A percentile compares a stretch with the other conserved stretches of the same genome.
Conservation (phyloP, 2,329 filamentous ascomycete species). For the Nothophaeocryptopus gaeumannii region DNA sequence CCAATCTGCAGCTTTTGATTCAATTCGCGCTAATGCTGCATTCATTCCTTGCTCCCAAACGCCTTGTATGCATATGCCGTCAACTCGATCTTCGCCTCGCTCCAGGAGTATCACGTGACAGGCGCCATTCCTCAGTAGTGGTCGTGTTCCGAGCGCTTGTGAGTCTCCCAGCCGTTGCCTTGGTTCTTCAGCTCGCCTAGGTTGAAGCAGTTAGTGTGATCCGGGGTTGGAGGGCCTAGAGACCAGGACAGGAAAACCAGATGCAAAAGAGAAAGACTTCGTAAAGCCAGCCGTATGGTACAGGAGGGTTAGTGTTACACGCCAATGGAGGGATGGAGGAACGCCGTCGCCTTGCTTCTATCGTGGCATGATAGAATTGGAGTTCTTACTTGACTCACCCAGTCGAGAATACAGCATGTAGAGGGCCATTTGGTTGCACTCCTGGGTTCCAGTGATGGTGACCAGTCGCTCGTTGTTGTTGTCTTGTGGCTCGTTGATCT, state of each 20-base stretch:
- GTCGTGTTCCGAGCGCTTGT: no score
- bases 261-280: neutral
- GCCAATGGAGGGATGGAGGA: neutral
- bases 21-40: slow-evolving; percentile 4
- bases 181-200: no score
- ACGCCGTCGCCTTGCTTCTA: slow-evolving; percentile 16
- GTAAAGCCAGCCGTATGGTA: neutral
- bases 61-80: slow-evolving; percentile 1
- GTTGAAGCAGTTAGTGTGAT: neutral
- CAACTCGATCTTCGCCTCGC: neutral
- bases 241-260: no score
- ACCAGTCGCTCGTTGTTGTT: slow-evolving; percentile 98
- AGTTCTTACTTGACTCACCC: slow-evolving; percentile 58
- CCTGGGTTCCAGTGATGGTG: slow-evolving; percentile 94
- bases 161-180: no score
- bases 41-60: neutral
- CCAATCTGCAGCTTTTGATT: neutral
- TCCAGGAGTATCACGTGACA: no score
- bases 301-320: neutral
- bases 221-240: no score
- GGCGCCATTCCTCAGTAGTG: no score
- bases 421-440: slow-evolving; percentile 99
- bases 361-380: slow-evolving; percentile 40
- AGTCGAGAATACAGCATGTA: slow-evolving; percentile 99
- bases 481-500: slow-evolving; percentile 99